Evolutionary conservation across 106 monocot species (phyloP).

Genomic region (Triglochin maritima): DNA sequence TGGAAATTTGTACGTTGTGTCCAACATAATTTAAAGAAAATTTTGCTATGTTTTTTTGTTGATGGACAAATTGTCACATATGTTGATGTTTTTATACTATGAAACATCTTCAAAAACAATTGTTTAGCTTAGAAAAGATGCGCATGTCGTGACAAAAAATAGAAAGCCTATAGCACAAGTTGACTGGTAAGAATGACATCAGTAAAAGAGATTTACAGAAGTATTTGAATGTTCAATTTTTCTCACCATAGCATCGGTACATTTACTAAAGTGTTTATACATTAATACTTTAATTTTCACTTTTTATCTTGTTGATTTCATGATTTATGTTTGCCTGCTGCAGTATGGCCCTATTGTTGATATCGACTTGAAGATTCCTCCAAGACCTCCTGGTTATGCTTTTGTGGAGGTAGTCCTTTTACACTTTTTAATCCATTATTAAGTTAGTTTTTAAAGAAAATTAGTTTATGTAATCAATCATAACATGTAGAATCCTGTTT

Average conservation of each 20-base stretch:
- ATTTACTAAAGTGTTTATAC: not conserved
- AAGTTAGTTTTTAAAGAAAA: not conserved
- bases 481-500: too few species aligned
- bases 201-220: not conserved
- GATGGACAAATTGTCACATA: too few species aligned
- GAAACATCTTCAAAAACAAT: too few species aligned
- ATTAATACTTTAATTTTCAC: not conserved
- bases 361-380: constrained; percentile 92
- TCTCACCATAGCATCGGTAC: not conserved
- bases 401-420: constrained; percentile 64
- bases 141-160: too few species aligned
- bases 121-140: too few species aligned
- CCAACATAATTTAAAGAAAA: too few species aligned
- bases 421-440: not conserved
- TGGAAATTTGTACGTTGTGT: too few species aligned
- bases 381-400: constrained; percentile 96
- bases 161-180: not conserved
- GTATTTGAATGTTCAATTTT: not conserved
- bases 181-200: not conserved
- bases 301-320: not conserved
- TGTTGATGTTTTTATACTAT: too few species aligned
- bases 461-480: too few species aligned
- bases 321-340: constrained; percentile 5
- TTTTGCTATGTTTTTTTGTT: too few species aligned
- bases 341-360: constrained; percentile 86